A percentile compares a stretch with the other conserved stretches of the same genome.
Conservation (phyloP, 2,329 filamentous ascomycete species). For the Didymella lethalis region DNA sequence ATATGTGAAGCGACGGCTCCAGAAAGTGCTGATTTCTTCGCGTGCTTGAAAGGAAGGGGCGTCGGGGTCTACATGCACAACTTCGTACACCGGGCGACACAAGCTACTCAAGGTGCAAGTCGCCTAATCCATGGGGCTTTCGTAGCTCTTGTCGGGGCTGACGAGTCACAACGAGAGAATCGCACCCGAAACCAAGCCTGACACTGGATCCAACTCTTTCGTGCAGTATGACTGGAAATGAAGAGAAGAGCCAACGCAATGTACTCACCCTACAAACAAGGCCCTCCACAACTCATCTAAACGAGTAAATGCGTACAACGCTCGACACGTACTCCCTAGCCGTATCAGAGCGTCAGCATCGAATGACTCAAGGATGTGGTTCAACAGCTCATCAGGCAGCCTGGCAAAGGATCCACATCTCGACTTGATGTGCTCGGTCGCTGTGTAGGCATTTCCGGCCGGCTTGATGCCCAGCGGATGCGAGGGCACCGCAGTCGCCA, state of each 20-base stretch:
- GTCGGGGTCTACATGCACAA: not conserved
- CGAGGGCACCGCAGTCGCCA: slow-evolving; percentile 69
- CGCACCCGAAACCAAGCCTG: not conserved
- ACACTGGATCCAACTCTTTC: not conserved
- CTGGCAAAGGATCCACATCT: slow-evolving; percentile 70
- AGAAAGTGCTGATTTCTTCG: not conserved
- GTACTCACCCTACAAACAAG: slow-evolving; percentile 81
- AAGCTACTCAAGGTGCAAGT: not conserved
- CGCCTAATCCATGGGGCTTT: not conserved
- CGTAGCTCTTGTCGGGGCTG: too few species aligned
- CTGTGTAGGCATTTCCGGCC: slow-evolving; percentile 79
- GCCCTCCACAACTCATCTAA: slow-evolving; percentile 90
- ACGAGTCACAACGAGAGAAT: slow-evolving; percentile 1
- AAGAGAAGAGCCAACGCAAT: slow-evolving; percentile 18
- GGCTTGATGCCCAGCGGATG: slow-evolving; percentile 89
- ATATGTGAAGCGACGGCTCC: not conserved
- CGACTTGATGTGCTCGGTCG: slow-evolving; percentile 70
- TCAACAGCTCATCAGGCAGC: slow-evolving; percentile 82
- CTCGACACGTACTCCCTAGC: slow-evolving; percentile 81
- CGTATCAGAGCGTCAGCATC: slow-evolving; percentile 68
- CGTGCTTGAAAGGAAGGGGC: not conserved
- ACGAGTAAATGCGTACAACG: slow-evolving; percentile 83
- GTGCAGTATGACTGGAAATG: slow-evolving; percentile 3
- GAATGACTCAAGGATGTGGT: slow-evolving; percentile 77
- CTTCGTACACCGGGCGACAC: not conserved